These are phyloP conservation scores for Botrytis deweyae DNA, from an alignment of 2,329 filamentous ascomycete species.

Conservation along the genomic window DNA sequence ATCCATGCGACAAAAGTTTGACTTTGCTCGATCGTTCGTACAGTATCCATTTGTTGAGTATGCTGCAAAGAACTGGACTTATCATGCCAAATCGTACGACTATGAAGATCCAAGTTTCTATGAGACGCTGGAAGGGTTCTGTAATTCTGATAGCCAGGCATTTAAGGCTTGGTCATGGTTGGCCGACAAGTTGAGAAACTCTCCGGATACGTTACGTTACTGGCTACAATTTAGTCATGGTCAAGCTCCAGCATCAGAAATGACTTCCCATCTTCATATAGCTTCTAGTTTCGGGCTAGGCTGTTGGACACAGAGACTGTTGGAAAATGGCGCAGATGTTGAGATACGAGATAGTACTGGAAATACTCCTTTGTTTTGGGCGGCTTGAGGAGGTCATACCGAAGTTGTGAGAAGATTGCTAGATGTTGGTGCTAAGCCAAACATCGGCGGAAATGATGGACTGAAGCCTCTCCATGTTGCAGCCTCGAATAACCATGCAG, in stretches of 20 bases:
- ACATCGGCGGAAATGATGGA: slow-evolving; percentile 35
- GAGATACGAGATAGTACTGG: slow-evolving; percentile 23
- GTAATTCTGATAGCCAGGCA: slow-evolving; percentile 20
- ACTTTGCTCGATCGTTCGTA: background rate
- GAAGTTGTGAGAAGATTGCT: slow-evolving; percentile 24
- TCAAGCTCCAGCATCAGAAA: slow-evolving; percentile 19
- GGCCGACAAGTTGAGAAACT: background rate
- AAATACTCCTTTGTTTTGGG: slow-evolving; percentile 34
- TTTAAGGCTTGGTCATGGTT: slow-evolving; percentile 26
- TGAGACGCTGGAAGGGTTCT: slow-evolving; percentile 22
- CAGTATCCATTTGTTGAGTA: slow-evolving; percentile 29
- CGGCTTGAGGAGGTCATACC: slow-evolving; percentile 24
- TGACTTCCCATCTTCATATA: slow-evolving; percentile 27
- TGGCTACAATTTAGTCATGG: background rate
- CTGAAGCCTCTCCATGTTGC: slow-evolving; percentile 42
- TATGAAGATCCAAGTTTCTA: slow-evolving; percentile 25
- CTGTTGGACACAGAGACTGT: slow-evolving; percentile 21
- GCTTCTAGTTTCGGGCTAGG: slow-evolving; percentile 26
- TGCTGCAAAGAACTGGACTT: slow-evolving; percentile 25
- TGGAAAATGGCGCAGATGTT: slow-evolving; percentile 14
- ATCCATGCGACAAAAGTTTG: background rate
- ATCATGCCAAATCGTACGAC: slow-evolving; percentile 27
- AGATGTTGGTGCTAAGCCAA: slow-evolving; percentile 28
- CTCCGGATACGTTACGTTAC: rapidly evolving
- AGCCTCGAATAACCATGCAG: slow-evolving; percentile 37